A percentile compares a stretch with the other conserved stretches of the same genome.
Conservation (phyloP, 352 stramenopile genomes). For the Phytophthora pluvialis region DNA sequence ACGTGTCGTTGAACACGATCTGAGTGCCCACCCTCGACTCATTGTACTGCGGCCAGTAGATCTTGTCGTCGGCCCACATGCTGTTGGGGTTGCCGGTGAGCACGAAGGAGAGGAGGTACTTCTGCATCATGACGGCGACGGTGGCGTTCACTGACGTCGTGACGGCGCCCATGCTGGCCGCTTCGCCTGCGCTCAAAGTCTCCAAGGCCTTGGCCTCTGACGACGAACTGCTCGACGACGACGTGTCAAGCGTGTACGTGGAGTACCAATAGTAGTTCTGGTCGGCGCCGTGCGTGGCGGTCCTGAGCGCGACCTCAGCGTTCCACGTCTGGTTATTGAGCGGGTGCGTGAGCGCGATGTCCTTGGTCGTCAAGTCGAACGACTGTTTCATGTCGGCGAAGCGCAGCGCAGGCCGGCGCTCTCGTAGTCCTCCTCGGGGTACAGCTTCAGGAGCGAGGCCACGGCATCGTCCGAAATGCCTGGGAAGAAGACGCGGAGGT, state of each 20-base stretch:
- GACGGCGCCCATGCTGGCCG: neutral
- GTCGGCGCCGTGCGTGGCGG: slow-evolving; percentile 21
- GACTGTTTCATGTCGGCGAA: slow-evolving; percentile 35
- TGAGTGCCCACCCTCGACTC: slow-evolving; percentile 20
- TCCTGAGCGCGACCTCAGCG: slow-evolving; percentile 16
- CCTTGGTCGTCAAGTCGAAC: slow-evolving; percentile 28
- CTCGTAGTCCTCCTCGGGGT: slow-evolving; percentile 29
- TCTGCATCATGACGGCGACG: slow-evolving; percentile 23
- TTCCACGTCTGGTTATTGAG: slow-evolving; percentile 36
- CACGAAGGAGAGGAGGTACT: slow-evolving; percentile 37
- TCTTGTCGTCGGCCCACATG: slow-evolving; percentile 31
- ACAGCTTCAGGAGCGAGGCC: slow-evolving; percentile 24
- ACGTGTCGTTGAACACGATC: slow-evolving; percentile 43
- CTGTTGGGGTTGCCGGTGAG: slow-evolving; percentile 34
- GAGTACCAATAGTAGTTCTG: slow-evolving; percentile 36
- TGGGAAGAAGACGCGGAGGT: slow-evolving; percentile 28
- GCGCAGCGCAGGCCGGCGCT: slow-evolving; percentile 26
- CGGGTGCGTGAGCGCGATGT: slow-evolving; percentile 19
- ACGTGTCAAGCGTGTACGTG: slow-evolving; percentile 22
- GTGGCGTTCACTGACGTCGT: neutral
- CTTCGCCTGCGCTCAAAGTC: slow-evolving; percentile 22
- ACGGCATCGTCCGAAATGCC: slow-evolving; percentile 23
- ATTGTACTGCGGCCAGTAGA: slow-evolving; percentile 36
- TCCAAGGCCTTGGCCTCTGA: neutral
- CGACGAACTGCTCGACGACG: too few relatives aligned